A percentile compares a stretch with the other conserved stretches of the same genome.
These are phyloP conservation scores for Scedosporium aurantiacum DNA, from an alignment of 2,329 filamentous ascomycete species.

Conservation along the genomic window DNA sequence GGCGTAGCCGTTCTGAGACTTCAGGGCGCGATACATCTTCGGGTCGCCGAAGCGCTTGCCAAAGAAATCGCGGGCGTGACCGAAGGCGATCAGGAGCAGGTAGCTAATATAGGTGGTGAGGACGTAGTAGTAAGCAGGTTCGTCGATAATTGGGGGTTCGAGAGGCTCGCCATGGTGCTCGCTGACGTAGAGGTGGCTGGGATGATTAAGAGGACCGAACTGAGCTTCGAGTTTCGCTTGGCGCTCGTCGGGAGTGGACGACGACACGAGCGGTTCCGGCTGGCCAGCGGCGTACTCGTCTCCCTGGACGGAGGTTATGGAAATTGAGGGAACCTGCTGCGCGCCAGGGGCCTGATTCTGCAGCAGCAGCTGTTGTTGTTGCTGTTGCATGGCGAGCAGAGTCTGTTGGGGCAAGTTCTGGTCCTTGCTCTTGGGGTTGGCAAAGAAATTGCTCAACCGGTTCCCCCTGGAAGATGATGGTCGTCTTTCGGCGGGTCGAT, in stretches of 20 bases:
- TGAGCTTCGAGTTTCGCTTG: constrained; percentile 75
- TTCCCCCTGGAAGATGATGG: constrained; percentile 58
- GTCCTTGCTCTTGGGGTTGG: constrained; percentile 64
- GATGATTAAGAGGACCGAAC: constrained; percentile 75
- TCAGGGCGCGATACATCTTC: constrained; percentile 71
- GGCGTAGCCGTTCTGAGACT: constrained; percentile 78
- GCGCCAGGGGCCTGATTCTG: not conserved
- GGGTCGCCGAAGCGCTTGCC: constrained; percentile 87
- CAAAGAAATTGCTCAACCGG: constrained; percentile 74
- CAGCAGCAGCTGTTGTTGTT: constrained; percentile 22
- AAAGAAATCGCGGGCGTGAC: constrained; percentile 94
- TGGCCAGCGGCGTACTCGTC: constrained; percentile 54
- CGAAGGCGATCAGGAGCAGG: constrained; percentile 86
- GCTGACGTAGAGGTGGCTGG: constrained; percentile 79
- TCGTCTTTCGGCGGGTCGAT: constrained; percentile 44
- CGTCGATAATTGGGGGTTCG: constrained; percentile 77
- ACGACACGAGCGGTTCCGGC: constrained; percentile 56
- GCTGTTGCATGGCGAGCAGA: constrained; percentile 56
- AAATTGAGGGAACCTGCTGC: constrained; percentile 3
- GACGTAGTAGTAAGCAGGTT: constrained; percentile 93
- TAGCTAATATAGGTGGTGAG: constrained; percentile 98
- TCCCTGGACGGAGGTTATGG: not conserved
- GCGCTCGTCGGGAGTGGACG: constrained; percentile 69
- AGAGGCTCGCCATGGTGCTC: constrained; percentile 73
- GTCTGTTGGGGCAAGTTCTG: constrained; percentile 55